Base-by-base conservation (phyloP, 2,329 filamentous ascomycete genomes). In the Fusarium caatingaense region DNA sequence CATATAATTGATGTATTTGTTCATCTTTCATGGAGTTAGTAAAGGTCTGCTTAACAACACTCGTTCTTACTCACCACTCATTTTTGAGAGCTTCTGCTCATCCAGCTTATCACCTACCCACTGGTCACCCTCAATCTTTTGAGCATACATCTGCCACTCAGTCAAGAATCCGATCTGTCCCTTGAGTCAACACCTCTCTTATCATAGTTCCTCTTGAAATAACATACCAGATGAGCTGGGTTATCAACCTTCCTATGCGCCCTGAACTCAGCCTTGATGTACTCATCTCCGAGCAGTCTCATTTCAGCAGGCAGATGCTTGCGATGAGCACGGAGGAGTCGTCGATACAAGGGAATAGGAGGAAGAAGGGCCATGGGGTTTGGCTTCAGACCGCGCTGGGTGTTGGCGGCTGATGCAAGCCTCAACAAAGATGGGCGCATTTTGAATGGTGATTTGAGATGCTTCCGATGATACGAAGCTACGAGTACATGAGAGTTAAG, bases 101-200 rank as follows among this genome's bases (percentile, higher is more conserved):
- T 98, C 95, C 78, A 98, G 86, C 78, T 91, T 95, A 69, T 93
- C 93, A 2, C 91, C 95, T 64, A 87, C 85, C 96, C 96, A 98
- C 0, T 86, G 80, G 56, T 97, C 91, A 0, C 94, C 95, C 77
- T 98, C 95, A 18, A 99, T 83, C 78, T 93, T 91, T 78, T 99
- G 95, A 3, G 94, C 94, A 77, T 98, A 99, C 55, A 93, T 83
- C 80, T 99, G 96, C 95, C 95, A 99, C 80, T 98, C 94, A 0
- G 93, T 95, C 73, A 99, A 85, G 80, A 99, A 99, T 3, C 95
- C 96, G 74, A 98, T 93, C 93, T 97, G 71, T 27, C 18, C 23
- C 2, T 16, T 8, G 16, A 15, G 51, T 75, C 62, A 76, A 62
- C 51, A 46, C 13, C 8, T 54, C 12, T 7, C 12, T 27, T 9